Conservation (phyloP, 306 rosid species). For the Dryas alaskensis region DNA sequence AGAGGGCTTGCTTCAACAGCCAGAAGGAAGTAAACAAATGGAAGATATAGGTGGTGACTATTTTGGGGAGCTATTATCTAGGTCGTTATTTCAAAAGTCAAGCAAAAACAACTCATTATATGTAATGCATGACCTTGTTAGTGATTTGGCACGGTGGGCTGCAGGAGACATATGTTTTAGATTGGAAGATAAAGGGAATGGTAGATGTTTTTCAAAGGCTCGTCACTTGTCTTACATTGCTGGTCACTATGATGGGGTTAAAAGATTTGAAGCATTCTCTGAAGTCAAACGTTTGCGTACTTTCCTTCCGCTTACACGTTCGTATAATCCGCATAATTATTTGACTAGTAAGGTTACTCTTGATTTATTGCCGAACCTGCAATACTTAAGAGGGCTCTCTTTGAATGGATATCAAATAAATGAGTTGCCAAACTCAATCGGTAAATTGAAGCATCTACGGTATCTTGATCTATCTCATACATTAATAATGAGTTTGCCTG, state of each 20-base stretch:
- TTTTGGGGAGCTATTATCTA: no score
- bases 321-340: not conserved
- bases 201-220: not conserved
- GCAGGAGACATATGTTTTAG: slow-evolving; percentile 8
- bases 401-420: not conserved
- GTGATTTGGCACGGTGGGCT: slow-evolving; percentile 1
- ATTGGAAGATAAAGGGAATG: not conserved
- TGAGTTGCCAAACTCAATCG: not conserved
- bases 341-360: not conserved
- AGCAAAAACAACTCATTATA: no score
- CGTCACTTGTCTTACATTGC: slow-evolving; percentile 16
- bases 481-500: not conserved
- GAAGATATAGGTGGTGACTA: no score
- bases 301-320: not conserved
- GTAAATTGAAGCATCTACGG: not conserved
- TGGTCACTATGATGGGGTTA: not conserved
- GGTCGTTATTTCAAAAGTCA: no score
- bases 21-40: no score
- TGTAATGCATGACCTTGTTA: no score
- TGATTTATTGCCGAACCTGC: not conserved
- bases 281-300: slow-evolving; percentile 2
- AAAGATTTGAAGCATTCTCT: not conserved
- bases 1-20: no score
- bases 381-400: slow-evolving; percentile 6
- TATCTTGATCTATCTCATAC: slow-evolving; percentile 18